Evolutionary conservation across 306 rosid genomes (phyloP).

Genomic region (Canavalia gladiata): DNA sequence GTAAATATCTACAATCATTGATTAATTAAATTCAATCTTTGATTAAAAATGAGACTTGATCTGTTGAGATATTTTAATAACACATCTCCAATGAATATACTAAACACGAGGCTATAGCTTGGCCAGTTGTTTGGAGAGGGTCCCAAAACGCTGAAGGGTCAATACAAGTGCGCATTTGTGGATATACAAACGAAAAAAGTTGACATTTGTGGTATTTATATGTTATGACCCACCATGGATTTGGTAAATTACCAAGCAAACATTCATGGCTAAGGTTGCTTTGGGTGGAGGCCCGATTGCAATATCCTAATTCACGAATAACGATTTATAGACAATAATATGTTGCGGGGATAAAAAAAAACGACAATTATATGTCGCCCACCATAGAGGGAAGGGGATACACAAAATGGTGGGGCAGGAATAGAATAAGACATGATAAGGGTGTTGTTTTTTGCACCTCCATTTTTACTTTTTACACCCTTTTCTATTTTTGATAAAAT

Average conservation of each 20-base stretch:
- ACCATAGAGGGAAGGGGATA: not conserved
- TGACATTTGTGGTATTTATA: slow-evolving; percentile 33
- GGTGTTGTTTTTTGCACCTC: too few species aligned
- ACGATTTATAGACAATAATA: slow-evolving; percentile 33
- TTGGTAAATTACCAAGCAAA: slow-evolving; percentile 5
- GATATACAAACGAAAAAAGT: slow-evolving; percentile 1
- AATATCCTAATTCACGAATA: not conserved
- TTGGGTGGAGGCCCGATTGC: slow-evolving; percentile 11
- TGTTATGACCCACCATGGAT: slow-evolving; percentile 27
- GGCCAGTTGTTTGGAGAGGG: slow-evolving; percentile 46
- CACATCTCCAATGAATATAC: slow-evolving; percentile 4
- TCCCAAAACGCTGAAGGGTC: slow-evolving; percentile 42
- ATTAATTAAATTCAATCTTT: not conserved
- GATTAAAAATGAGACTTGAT: slow-evolving; percentile 10
- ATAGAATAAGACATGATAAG: not conserved
- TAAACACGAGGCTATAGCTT: slow-evolving; percentile 46
- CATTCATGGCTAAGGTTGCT: slow-evolving; percentile 35
- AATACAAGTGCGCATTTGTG: slow-evolving; percentile 31
- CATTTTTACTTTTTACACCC: too few species aligned
- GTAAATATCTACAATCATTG: not conserved
- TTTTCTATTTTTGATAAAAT: too few species aligned
- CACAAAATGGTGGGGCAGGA: slow-evolving; percentile 14
- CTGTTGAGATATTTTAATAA: slow-evolving; percentile 21
- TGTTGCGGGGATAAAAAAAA: not conserved
- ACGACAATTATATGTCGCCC: slow-evolving; percentile 28